Conservation (phyloP, 768 basidiomycete species). For the Mycena olivaceomarginata region DNA sequence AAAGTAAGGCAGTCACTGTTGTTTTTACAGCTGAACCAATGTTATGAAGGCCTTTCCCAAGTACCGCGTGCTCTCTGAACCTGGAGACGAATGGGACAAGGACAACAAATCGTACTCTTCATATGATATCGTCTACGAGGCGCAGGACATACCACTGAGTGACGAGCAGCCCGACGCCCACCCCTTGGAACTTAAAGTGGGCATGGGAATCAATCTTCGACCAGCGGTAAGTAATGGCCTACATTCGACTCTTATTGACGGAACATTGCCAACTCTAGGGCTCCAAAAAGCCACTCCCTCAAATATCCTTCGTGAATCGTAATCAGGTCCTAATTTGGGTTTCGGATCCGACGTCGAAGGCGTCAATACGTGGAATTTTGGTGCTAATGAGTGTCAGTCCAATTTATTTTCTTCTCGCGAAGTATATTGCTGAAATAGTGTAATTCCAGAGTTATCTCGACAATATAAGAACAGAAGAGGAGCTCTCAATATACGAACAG, state of each 20-base stretch:
- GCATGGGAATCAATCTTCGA: slow-evolving; percentile 27
- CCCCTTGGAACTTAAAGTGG: slow-evolving; percentile 26
- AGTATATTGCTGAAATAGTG: not conserved
- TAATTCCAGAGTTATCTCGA: not conserved
- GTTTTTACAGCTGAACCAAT: not conserved
- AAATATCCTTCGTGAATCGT: slow-evolving; percentile 21
- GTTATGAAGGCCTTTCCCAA: slow-evolving; percentile 5
- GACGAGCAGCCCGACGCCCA: not conserved
- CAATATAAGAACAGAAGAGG: not conserved
- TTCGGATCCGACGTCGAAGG: slow-evolving; percentile 9
- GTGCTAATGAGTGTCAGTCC: slow-evolving; percentile 19
- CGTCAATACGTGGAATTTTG: slow-evolving; percentile 12
- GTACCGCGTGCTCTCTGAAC: not conserved
- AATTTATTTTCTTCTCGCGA: not conserved
- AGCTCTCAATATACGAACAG: not conserved
- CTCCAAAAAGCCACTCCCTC: not conserved
- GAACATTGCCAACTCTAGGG: slow-evolving; percentile 3
- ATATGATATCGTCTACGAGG: not conserved
- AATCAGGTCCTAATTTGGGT: slow-evolving; percentile 22
- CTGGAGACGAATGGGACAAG: slow-evolving; percentile 11
- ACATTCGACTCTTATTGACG: not conserved
- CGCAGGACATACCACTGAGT: not conserved
- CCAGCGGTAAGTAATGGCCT: slow-evolving; percentile 2
- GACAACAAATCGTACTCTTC: slow-evolving; percentile 27
- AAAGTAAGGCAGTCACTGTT: not conserved